These are phyloP conservation scores for Tetracentron sinense DNA, from an alignment of 164 flowering plant genomes.

Conservation along the genomic window DNA sequence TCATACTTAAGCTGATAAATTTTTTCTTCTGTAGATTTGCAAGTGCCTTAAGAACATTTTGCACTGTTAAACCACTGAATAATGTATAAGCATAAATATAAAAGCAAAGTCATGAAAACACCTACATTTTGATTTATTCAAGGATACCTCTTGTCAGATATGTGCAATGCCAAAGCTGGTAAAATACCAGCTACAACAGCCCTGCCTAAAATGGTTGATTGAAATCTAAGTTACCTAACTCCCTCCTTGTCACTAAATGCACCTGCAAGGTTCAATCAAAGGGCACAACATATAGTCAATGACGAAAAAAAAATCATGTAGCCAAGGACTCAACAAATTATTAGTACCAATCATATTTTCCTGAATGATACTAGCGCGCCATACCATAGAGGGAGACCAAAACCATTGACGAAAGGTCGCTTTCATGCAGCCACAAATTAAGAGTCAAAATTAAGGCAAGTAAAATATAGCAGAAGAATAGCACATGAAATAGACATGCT, in stretches of 20 bases:
- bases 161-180: constrained; percentile 59
- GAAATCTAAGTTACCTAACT: constrained; percentile 92
- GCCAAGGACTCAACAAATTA: background rate
- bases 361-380: too few relatives aligned
- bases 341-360: background rate
- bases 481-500: too few relatives aligned
- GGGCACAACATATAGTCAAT: background rate
- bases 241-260: constrained; percentile 99
- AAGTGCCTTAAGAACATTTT: constrained; percentile 61
- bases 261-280: constrained; percentile 43
- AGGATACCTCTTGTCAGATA: constrained; percentile 78
- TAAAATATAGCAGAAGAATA: too few relatives aligned
- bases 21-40: constrained; percentile 56
- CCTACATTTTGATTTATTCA: constrained; percentile 1
- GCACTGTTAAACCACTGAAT: constrained; percentile 72
- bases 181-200: constrained; percentile 84
- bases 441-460: too few relatives aligned
- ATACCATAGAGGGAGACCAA: too few relatives aligned
- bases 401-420: too few relatives aligned
- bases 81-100: constrained; percentile 21
- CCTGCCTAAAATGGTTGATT: constrained; percentile 90
- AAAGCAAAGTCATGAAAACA: background rate
- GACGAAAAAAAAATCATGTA: too few relatives aligned
- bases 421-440: too few relatives aligned
- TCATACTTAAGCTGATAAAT: constrained; percentile 71